These are phyloP conservation scores for Quercus phellos DNA, from an alignment of 331 rosid species.

Conservation along the genomic window DNA sequence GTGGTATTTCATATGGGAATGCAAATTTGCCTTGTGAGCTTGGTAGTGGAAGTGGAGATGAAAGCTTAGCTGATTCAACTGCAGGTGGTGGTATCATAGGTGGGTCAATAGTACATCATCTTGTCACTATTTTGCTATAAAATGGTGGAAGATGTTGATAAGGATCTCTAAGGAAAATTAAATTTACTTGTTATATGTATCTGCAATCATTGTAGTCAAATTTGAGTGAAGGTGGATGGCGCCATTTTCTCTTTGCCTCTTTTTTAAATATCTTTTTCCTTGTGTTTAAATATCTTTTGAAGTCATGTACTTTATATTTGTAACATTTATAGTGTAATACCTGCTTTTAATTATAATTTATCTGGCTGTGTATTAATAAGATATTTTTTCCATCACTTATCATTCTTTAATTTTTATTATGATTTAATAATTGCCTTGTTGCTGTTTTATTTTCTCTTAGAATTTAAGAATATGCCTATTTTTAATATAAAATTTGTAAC, in stretches of 20 bases:
- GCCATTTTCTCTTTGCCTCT: neutral
- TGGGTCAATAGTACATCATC: neutral
- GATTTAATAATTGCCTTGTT: neutral
- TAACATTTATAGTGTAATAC: neutral
- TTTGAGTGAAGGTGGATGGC: neutral
- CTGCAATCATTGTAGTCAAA: neutral
- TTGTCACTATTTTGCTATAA: constrained; percentile 4
- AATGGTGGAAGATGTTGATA: neutral
- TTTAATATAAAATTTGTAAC: no score
- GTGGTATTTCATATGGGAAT: constrained; percentile 82
- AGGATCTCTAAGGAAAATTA: neutral
- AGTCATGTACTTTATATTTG: neutral
- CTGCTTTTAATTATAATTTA: neutral
- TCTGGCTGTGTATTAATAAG: neutral
- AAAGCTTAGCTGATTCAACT: constrained; percentile 56
- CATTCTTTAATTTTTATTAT: neutral
- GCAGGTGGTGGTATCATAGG: constrained; percentile 96
- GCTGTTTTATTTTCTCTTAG: neutral
- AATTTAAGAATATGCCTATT: neutral
- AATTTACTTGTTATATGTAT: neutral
- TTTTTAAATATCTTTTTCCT: neutral
- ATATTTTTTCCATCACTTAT: neutral
- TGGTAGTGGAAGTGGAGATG: constrained; percentile 97
- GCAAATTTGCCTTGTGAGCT: constrained; percentile 89
- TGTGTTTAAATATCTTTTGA: neutral